Base-by-base conservation (phyloP, 176 grass and related monocot species). In the Metroxylon sagu region DNA sequence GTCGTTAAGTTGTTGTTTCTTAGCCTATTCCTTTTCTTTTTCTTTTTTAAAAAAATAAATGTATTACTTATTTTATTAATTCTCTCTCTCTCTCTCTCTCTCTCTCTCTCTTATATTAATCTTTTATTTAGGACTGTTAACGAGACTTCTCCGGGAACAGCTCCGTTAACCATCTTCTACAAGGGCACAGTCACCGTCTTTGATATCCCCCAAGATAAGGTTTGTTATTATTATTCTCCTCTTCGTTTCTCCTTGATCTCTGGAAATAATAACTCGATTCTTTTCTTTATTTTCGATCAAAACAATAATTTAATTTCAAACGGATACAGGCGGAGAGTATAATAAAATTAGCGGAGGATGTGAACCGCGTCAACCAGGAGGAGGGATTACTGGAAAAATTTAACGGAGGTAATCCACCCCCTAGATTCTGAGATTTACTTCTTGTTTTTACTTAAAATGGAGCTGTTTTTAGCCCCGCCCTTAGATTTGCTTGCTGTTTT, bases 161-260 rank as follows among this genome's bases (percentile, higher is more conserved):
- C 70, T n/a, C 75, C 89, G 30, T 69, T 95, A 69, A 89, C 85
- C 3, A 56, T 95, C 68, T 89, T 89, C 82, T 95, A 89, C 73
- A 82, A 82, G 66, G 89, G 89, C 25, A 70, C 65, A 17, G 89
- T 95, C 59, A 73, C 76, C 57, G 50, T 82, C 62, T 89, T 89
- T 56, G 59, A 80, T 65, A 70, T 95, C 72, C 58, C 89, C 58
- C 60, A 56, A n/a, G 65, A 82, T 30, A 89, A 80, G 81, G 89
- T 80, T 52, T 29, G 61, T 51, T n/a, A n/a, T 8, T 18, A 14
- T 7, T 1, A 14, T 17, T 5, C 16, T 3, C 4, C 18, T 1
- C 27, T 27, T 25, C 4, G 12, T 31, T 61, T 19, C 3, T 18
- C 21, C n/a, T 5, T 5, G 6, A 31, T 6, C 12, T 14, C 8